Base-by-base conservation (phyloP, 164 flowering plant genomes). In the Liquidambar formosana region DNA sequence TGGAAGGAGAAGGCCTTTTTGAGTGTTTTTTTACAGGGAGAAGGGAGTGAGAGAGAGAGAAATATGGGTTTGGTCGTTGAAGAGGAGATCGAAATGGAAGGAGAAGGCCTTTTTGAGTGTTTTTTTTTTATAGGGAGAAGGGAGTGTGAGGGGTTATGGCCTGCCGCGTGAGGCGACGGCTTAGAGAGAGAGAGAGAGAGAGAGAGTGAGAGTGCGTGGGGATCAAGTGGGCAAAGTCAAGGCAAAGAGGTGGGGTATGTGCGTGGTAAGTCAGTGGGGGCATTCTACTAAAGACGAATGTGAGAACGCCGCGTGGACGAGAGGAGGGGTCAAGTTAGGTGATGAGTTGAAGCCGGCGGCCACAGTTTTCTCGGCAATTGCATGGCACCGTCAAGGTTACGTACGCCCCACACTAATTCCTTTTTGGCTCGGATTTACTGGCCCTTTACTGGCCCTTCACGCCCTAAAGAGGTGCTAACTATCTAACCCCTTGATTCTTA, bases 181-280 rank as follows among this genome's bases (percentile, higher is more conserved):
- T 47, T 45, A 66, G 57, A 23, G 68, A 22, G 46, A 26, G 58
- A 41, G 53, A 41, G 51, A 44, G 23, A 52, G 8, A 61, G 54
- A 38, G 38, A 60, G 45, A 49, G 57, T 14, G 45, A 44, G 38
- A 19, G 41, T 15, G 48, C 67, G 57, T 64, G 67, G 23, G 15
- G 45, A 64, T 15, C 43, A 64, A 64, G 67, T 27, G 21, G 67
- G 67, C 57, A 4, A 63, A 63, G 66, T 63, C 66, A 63, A 60
- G 16, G 13, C 27, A 13, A 10, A 62, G 22, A 33, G 9, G 11
- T 1, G 21, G n/a, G 21, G 65, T 3, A n/a, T 41, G 25, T 21
- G 64, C 23, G 21, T 54, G 4, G 58, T 14, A 3, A 19, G 58
- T 19, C n/a, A n/a, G n/a, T n/a, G n/a, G n/a, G n/a, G n/a, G n/a